A percentile compares a stretch with the other conserved stretches of the same genome.
Conservation (phyloP, 1,139 yeast genomes). For the Torulaspora pretoriensis region DNA sequence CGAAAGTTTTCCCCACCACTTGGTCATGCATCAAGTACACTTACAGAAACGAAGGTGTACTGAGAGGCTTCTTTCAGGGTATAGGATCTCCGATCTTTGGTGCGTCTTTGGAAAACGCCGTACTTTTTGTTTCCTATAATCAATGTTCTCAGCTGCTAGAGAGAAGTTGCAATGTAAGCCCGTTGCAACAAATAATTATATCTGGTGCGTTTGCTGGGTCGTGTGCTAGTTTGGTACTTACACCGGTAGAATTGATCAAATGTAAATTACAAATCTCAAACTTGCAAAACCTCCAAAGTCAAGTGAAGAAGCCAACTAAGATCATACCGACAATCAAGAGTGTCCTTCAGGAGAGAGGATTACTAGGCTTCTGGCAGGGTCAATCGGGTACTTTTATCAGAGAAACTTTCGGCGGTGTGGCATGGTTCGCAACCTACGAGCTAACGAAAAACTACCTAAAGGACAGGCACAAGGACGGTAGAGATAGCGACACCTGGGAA, state of each 20-base stretch:
- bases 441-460: conserved; percentile 44
- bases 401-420: conserved; percentile 86
- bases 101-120: conserved; percentile 81
- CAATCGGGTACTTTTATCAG: conserved; percentile 78
- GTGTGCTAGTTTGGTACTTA: conserved; percentile 74
- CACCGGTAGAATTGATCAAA: conserved; percentile 86
- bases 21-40: conserved; percentile 56
- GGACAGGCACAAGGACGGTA: conserved; percentile 22
- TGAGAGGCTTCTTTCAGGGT: conserved; percentile 60
- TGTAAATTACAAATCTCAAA: conserved; percentile 82
- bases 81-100: conserved; percentile 78
- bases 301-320: conserved; percentile 21
- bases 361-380: conserved; percentile 75
- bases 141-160: conserved; percentile 40
- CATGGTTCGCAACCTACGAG: conserved; percentile 93
- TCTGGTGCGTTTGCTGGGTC: conserved; percentile 85
- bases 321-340: conserved; percentile 43
- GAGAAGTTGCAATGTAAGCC: conserved; percentile 33
- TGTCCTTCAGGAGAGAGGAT: conserved; percentile 50
- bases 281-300: conserved; percentile 21
- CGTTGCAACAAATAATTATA: conserved; percentile 44
- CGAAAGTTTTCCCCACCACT: conserved; percentile 37
- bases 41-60: conserved; percentile 59
- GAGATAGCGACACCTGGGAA: conserved; percentile 47
- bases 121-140: conserved; percentile 61